Base-by-base conservation (phyloP, 2,329 filamentous ascomycete genomes). In the Cladobotryum mycophilum region DNA sequence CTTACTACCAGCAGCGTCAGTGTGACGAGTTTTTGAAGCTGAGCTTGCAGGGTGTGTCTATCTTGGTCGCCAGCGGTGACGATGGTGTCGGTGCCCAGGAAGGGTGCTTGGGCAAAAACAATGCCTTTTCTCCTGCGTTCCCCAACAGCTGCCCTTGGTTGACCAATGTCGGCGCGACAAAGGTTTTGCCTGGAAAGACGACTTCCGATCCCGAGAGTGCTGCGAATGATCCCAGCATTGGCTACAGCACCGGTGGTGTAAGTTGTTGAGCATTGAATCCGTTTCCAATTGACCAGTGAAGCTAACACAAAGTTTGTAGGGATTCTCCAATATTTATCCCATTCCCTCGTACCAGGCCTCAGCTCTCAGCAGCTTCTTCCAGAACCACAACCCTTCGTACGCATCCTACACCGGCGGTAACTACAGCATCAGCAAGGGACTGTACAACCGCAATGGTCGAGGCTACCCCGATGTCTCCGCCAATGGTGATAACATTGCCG, bases 111-210 rank as follows among this genome's bases (percentile, higher is more conserved):
- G 59, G 54, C 3, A 12, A 47, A 17, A 45, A 51, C 1, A 45
- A 42, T 22, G 44, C 36, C 20, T 60, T 66, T 49, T 64, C 58
- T 15, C 72, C 60, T 70, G 73, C 58, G 55, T 63, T 2, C 60
- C 64, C 34, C 67, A 72, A 4, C 52, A 51, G 7, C 73, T 76
- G 58, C 70, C 54, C 76, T 70, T 5, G 72, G 58, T 63, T 79
- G 22, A 76, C 73, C 0, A 67, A 71, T 5, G 75, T 79, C 3
- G 76, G 76, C 36, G 75, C 75, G 12, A 79, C 76, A 0, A 67
- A 74, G 58, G 65, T 78, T 33, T 60, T 62, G 37, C 64, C 65
- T 43, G 67, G 66, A n/a, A 67, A 67, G 6, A 67, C 69, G 2
- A 64, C 72, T 65, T 52, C 73, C 71, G 22, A 74, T 70, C 57